Conservation (phyloP, 495 filamentous ascomycete species). For the Echria macrotheca region DNA sequence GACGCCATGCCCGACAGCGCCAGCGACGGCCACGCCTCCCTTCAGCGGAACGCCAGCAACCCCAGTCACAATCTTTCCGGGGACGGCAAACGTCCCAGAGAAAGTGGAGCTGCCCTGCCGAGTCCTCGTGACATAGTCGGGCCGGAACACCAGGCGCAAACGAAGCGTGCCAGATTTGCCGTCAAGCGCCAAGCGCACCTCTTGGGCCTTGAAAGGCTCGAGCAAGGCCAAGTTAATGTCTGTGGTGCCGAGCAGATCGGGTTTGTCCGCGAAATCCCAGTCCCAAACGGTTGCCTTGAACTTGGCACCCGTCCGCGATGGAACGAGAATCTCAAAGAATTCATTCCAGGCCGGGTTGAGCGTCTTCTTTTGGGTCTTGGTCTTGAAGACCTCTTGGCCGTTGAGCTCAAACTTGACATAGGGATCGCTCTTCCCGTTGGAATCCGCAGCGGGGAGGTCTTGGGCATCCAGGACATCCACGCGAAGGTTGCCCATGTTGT, state of each 20-base stretch:
- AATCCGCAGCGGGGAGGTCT: slow-evolving; percentile 84
- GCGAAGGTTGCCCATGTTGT: slow-evolving; percentile 91
- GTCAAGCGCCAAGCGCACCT: slow-evolving; percentile 69
- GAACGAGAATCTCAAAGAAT: slow-evolving; percentile 77
- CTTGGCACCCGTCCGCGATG: slow-evolving; percentile 76
- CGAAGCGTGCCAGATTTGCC: slow-evolving; percentile 84
- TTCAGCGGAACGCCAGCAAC: slow-evolving; percentile 83
- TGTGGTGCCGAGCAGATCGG: slow-evolving; percentile 74
- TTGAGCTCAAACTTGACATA: slow-evolving; percentile 92
- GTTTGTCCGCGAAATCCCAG: slow-evolving; percentile 91
- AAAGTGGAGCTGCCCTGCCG: slow-evolving; percentile 91
- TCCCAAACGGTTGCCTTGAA: slow-evolving; percentile 85
- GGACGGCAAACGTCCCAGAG: slow-evolving; percentile 81
- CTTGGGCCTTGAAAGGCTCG: slow-evolving; percentile 76
- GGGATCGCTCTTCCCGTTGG: slow-evolving; percentile 93
- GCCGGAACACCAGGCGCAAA: slow-evolving; percentile 86
- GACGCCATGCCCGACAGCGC: slow-evolving; percentile 68
- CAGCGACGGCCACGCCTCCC: slow-evolving; percentile 70
- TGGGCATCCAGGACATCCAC: slow-evolving; percentile 86
- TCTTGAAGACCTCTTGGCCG: slow-evolving; percentile 83
- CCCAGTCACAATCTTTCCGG: slow-evolving; percentile 82
- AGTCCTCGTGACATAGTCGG: slow-evolving; percentile 81
- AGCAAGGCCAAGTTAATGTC: slow-evolving; percentile 74
- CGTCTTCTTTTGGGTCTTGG: slow-evolving; percentile 93
- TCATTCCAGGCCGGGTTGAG: slow-evolving; percentile 94